Conservation (phyloP, 2,329 filamentous ascomycete genomes). For the Herpotrichia juniperi region DNA sequence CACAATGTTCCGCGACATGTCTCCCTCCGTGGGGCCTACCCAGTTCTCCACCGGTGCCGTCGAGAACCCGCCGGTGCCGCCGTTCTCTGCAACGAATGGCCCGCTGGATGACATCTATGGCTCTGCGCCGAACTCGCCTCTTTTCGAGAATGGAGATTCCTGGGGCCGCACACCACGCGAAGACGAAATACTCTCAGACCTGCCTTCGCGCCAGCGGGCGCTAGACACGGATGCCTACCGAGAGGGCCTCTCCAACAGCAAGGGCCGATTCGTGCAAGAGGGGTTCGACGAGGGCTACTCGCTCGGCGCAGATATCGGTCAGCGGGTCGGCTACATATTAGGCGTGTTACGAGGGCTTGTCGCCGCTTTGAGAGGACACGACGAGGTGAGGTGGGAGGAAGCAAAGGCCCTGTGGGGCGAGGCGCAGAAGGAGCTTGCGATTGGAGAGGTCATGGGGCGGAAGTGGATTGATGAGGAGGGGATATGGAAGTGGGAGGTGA, state of each 20-base stretch:
- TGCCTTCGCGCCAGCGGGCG: slow-evolving; percentile 74
- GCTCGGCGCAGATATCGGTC: slow-evolving; percentile 80
- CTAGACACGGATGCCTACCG: slow-evolving; percentile 89
- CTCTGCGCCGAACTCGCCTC: slow-evolving; percentile 49
- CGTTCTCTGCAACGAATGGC: slow-evolving; percentile 27
- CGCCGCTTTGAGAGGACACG: slow-evolving; percentile 50
- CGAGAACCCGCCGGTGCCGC: slow-evolving; percentile 38
- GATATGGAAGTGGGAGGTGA: slow-evolving; percentile 70
- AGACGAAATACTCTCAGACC: slow-evolving; percentile 67
- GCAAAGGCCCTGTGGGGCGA: slow-evolving; percentile 38
- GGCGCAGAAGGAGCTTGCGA: slow-evolving; percentile 65
- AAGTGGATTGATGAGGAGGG: slow-evolving; percentile 74
- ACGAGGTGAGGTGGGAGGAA: slow-evolving; percentile 31
- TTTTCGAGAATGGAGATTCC: slow-evolving; percentile 13
- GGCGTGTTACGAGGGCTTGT: slow-evolving; percentile 78
- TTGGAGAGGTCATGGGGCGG: slow-evolving; percentile 66
- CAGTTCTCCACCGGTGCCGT: slow-evolving; percentile 31
- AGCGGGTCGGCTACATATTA: slow-evolving; percentile 74
- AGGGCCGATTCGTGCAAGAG: slow-evolving; percentile 76
- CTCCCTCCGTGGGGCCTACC: slow-evolving; percentile 31
- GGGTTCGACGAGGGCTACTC: slow-evolving; percentile 93
- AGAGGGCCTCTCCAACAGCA: slow-evolving; percentile 80
- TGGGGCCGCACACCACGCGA: background rate
- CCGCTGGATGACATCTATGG: slow-evolving; percentile 56
- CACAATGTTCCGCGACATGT: slow-evolving; percentile 26